These are phyloP conservation scores for Aegilops longissima DNA, from an alignment of 176 grass and related monocot genomes.

Conservation along the genomic window DNA sequence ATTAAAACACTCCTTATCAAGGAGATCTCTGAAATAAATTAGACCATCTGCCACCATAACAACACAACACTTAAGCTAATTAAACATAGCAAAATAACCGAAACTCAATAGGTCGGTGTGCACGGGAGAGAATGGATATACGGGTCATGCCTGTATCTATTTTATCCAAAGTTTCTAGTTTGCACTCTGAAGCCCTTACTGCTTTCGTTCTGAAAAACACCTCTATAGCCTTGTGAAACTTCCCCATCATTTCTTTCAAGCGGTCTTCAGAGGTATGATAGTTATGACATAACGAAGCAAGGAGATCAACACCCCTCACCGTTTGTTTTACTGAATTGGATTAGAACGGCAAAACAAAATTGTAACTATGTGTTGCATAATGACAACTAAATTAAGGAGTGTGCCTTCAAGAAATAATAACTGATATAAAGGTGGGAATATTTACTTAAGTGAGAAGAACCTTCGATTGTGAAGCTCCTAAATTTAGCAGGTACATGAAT, in stretches of 20 bases:
- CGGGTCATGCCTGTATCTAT: conserved; percentile 68
- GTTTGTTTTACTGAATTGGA: conserved; percentile 73
- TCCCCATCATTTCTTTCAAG: conserved; percentile 71
- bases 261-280: conserved; percentile 88
- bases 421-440: conserved; percentile 23
- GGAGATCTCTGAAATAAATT: conserved; percentile 68
- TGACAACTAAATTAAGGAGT: conserved; percentile 14
- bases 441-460: conserved; percentile 78
- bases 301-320: conserved; percentile 65
- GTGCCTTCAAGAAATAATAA: conserved; percentile 1
- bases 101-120: neutral
- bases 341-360: conserved; percentile 24
- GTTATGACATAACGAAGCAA: conserved; percentile 77
- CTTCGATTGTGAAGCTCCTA: conserved; percentile 75
- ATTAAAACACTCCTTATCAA: conserved; percentile 57
- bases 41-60: conserved; percentile 65
- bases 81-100: neutral
- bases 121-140: neutral
- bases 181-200: conserved; percentile 59
- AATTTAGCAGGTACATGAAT: conserved; percentile 71
- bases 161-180: conserved; percentile 59
- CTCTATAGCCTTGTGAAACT: conserved; percentile 55
- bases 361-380: conserved; percentile 13
- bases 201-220: conserved; percentile 61
- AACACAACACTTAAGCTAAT: conserved; percentile 23